Conservation (phyloP, 768 basidiomycete species). For the Symmetrospora coprosmae region DNA sequence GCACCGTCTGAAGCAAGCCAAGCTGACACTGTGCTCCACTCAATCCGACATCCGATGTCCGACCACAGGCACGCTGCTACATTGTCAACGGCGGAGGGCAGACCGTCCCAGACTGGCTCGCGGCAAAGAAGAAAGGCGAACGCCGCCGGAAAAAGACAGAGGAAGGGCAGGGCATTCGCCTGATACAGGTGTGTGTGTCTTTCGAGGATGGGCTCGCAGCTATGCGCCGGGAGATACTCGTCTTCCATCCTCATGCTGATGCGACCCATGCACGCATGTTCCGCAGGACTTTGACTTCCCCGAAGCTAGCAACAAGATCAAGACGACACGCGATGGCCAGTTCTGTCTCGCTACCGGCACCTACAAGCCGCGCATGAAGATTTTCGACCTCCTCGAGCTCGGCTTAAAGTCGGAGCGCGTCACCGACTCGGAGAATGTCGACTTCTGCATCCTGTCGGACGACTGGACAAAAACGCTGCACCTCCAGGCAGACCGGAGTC, state of each 20-base stretch:
- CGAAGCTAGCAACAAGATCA: constrained; percentile 82
- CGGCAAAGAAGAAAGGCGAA: constrained; percentile 33
- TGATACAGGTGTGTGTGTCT: constrained; percentile 30
- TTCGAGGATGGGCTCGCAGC: neutral
- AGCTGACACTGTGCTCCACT: neutral
- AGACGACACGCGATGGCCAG: constrained; percentile 77
- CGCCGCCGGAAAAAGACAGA: constrained; percentile 32
- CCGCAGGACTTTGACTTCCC: constrained; percentile 96
- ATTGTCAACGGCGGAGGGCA: constrained; percentile 74
- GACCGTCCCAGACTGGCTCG: constrained; percentile 33
- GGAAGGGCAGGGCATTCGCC: constrained; percentile 30
- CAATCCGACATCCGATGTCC: neutral
- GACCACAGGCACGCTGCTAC: constrained; percentile 41
- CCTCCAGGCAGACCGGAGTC: constrained; percentile 83
- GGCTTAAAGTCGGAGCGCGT: constrained; percentile 91
- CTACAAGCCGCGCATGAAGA: constrained; percentile 93
- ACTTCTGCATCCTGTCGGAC: constrained; percentile 86
- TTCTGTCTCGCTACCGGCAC: constrained; percentile 88
- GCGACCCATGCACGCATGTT: constrained; percentile 47
- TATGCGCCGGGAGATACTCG: constrained; percentile 34
- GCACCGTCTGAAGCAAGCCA: neutral
- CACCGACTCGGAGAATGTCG: constrained; percentile 90
- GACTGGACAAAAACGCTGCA: constrained; percentile 99
- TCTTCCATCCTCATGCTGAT: constrained; percentile 41
- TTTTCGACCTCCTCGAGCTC: constrained; percentile 86